Conservation (phyloP, 2,329 filamentous ascomycete genomes). For the Pseudopyrenochaeta lycopersici region DNA sequence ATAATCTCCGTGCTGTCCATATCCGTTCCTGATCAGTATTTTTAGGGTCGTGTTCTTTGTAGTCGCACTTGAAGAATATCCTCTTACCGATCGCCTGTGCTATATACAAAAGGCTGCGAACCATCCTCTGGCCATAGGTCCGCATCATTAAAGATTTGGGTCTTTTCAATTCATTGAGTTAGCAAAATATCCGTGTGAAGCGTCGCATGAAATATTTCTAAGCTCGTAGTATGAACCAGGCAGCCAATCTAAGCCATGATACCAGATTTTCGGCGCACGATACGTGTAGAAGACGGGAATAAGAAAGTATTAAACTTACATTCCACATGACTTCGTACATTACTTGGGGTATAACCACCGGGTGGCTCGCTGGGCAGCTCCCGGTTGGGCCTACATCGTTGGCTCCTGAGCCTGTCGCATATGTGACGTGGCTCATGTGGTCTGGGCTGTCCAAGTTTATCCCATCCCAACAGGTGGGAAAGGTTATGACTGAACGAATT, state of each 20-base stretch:
- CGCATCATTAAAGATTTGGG: constrained; percentile 27
- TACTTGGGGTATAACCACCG: constrained; percentile 38
- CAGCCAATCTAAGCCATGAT: constrained; percentile 1
- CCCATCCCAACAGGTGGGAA: constrained; percentile 78
- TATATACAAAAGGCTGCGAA: constrained; percentile 36
- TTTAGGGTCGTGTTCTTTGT: neutral
- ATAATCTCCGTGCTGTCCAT: constrained; percentile 39
- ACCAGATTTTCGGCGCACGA: neutral
- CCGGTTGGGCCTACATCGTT: constrained; percentile 39
- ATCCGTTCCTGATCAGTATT: constrained; percentile 21
- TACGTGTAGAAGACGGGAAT: neutral
- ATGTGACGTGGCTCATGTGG: constrained; percentile 71
- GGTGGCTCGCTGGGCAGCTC: constrained; percentile 34
- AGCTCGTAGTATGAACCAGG: neutral
- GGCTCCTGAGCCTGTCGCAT: constrained; percentile 36
- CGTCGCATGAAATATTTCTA: neutral
- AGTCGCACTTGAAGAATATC: neutral
- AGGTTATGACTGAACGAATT: constrained; percentile 72
- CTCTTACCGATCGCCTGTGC: constrained; percentile 38
- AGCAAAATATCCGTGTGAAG: neutral
- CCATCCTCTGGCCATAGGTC: constrained; percentile 29
- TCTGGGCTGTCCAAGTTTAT: constrained; percentile 64
- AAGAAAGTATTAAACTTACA: constrained; percentile 11
- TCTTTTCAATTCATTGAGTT: constrained; percentile 12
- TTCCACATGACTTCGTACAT: constrained; percentile 46